Conservation (phyloP, 129 eudicot genomes). For the Calendula officinalis region DNA sequence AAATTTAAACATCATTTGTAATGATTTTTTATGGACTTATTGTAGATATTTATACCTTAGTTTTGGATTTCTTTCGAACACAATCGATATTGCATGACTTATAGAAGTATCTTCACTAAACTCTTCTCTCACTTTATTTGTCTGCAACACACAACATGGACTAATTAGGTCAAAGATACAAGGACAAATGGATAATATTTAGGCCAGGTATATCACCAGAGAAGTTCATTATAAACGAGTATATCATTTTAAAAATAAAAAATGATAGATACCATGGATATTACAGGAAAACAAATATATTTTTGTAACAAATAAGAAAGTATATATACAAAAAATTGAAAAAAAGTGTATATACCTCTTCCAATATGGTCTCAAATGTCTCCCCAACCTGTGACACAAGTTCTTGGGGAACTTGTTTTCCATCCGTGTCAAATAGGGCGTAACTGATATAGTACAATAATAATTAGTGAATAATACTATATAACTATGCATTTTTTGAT, state of each 20-base stretch:
- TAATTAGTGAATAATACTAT: not conserved
- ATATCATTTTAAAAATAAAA: too few relatives aligned
- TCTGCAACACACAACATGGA: conserved; percentile 37
- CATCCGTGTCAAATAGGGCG: conserved; percentile 79
- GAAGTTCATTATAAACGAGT: too few relatives aligned
- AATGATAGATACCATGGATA: not conserved
- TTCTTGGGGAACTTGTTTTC: conserved; percentile 83
- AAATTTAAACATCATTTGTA: conserved; percentile 5
- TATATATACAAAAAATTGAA: not conserved
- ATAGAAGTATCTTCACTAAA: conserved; percentile 66
- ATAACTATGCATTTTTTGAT: not conserved
- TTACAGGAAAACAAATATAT: not conserved
- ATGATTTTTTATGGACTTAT: not conserved
- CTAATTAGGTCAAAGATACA: not conserved
- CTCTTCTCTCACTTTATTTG: conserved; percentile 75
- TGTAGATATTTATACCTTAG: conserved; percentile 48
- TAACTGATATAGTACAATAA: conserved; percentile 47
- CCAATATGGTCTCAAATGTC: conserved; percentile 67
- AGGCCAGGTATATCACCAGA: too few relatives aligned
- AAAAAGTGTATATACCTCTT: conserved; percentile 67
- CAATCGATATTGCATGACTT: conserved; percentile 64
- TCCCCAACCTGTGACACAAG: conserved; percentile 79
- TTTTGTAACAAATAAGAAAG: too few relatives aligned
- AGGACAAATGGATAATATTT: not conserved
- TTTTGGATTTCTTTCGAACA: conserved; percentile 76